These are phyloP conservation scores for Colletotrichum camelliae DNA, from an alignment of 2,329 filamentous ascomycete species.

Conservation along the genomic window DNA sequence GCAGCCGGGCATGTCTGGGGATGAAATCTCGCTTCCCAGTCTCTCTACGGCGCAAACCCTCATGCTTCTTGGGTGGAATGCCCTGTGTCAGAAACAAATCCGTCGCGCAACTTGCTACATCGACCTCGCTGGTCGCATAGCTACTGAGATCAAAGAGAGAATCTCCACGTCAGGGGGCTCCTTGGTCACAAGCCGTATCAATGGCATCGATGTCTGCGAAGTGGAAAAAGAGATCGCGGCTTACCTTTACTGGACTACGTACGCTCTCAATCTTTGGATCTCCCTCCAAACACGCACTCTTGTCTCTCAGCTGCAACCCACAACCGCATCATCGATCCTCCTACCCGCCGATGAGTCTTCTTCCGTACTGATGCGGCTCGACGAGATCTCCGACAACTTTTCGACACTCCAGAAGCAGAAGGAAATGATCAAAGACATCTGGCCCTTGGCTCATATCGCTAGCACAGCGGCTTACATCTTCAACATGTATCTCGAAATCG, in stretches of 20 bases:
- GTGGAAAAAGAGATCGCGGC: slow-evolving; percentile 44
- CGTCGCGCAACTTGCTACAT: not conserved
- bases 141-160: not conserved
- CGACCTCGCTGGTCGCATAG: not conserved
- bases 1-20: not conserved
- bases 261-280: slow-evolving; percentile 42
- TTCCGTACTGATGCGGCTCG: slow-evolving; percentile 22
- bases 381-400: slow-evolving; percentile 40
- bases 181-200: slow-evolving; percentile 38
- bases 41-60: not conserved
- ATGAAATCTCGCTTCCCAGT: not conserved
- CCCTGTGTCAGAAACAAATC: not conserved
- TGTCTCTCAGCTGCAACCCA: not conserved
- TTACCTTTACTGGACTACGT: slow-evolving; percentile 45
- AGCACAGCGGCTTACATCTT: slow-evolving; percentile 27
- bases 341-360: not conserved
- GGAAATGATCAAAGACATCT: slow-evolving; percentile 37
- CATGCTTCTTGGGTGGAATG: not conserved
- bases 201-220: slow-evolving; percentile 43
- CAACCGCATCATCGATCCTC: not conserved
- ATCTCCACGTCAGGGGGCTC: not conserved
- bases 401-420: slow-evolving; percentile 40
- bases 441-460: slow-evolving; percentile 37
- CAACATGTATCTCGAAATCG: not conserved
- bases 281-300: slow-evolving; percentile 37